Evolutionary conservation across 1,139 yeast genomes (phyloP).

Genomic region (Barnettozyma hawaiiensis): DNA sequence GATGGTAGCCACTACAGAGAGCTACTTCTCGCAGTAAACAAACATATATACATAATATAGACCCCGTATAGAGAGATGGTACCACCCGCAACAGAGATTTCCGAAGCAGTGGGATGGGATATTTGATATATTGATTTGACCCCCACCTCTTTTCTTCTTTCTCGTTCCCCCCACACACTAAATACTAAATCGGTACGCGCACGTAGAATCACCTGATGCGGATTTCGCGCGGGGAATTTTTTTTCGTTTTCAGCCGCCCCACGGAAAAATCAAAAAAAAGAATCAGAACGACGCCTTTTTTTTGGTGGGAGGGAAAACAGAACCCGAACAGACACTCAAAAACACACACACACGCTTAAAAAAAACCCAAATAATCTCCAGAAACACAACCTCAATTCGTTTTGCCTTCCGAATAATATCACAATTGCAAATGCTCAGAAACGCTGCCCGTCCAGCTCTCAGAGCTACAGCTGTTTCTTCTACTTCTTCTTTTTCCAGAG

Average conservation of each 20-base stretch:
- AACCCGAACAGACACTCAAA: too few species aligned
- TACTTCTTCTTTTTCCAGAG: too few species aligned
- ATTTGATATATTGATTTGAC: too few species aligned
- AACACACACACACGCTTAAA: too few species aligned
- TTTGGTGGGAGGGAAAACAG: slow-evolving; percentile 4
- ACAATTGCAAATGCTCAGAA: slow-evolving; percentile 2
- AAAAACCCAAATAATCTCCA: too few species aligned
- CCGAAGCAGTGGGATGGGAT: too few species aligned
- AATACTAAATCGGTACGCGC: not conserved
- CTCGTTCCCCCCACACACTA: too few species aligned
- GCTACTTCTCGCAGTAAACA: slow-evolving; percentile 14
- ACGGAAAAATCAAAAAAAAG: not conserved
- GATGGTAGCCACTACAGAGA: slow-evolving; percentile 18
- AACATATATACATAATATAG: not conserved
- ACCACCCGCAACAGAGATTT: too few species aligned
- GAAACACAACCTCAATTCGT: too few species aligned
- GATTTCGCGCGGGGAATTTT: not conserved
- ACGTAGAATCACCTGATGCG: not conserved
- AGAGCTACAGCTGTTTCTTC: slow-evolving; percentile 9
- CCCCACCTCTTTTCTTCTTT: too few species aligned
- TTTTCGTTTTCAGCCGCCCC: slow-evolving; percentile 1
- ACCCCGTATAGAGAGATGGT: too few species aligned
- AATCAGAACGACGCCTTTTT: not conserved
- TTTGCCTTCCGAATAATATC: not conserved
- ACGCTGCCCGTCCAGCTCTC: slow-evolving; percentile 1